Evolutionary conservation across 2,329 filamentous ascomycete species (phyloP), one percentile per base, ranked within the genome.

Genomic region (Fusarium papillatum): DNA sequence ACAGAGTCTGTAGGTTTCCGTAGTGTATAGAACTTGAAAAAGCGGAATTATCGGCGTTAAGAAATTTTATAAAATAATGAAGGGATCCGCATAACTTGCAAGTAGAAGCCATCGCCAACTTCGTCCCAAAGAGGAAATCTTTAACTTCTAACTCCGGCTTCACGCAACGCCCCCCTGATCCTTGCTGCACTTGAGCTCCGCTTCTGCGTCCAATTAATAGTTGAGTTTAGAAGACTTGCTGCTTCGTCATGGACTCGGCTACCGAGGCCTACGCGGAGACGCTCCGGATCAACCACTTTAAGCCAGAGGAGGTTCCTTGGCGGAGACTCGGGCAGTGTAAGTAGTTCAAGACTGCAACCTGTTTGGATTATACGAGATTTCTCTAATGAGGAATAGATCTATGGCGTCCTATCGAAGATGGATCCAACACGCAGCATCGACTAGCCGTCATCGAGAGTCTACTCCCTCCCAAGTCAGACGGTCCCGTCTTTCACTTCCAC

Each of bases 401-500:
- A 19, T 77, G 76, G 74, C 74, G 74, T 14, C 72, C 74, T 3
- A 68, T 77, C 14, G 74, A 77, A 46, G 65, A 77, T 46, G 76
- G 76, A 14, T 77, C 76, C 26, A 76, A 76, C 48, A 76, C 76
- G 4, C 76, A 77, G 60, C 34, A 77, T 41, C 72, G 76, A 2
- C 72, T 77, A 8, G 68, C 72, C 24, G 55, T 77, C 16, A 77
- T 77, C 19, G 72, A 77, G 38, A 77, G 76, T 41, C 53, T 76
- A 2, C 34, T 77, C 16, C 76, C 74, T 1, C 76, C 76, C 8
- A 75, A 68, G 26, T 73, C 69, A 10, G 61, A 73, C 11, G 75
- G 75, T 1, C 75, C 75, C 7, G 71, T 77, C 34, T 77, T 77
- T 39, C 75, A 77, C 48, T 76, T 77, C 19, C 75, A 77, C 29